Evolutionary conservation across 1,284 basidiomycete species (phyloP), one percentile per base, ranked within the genome.

Genomic region (Cryptococcus sp.): DNA sequence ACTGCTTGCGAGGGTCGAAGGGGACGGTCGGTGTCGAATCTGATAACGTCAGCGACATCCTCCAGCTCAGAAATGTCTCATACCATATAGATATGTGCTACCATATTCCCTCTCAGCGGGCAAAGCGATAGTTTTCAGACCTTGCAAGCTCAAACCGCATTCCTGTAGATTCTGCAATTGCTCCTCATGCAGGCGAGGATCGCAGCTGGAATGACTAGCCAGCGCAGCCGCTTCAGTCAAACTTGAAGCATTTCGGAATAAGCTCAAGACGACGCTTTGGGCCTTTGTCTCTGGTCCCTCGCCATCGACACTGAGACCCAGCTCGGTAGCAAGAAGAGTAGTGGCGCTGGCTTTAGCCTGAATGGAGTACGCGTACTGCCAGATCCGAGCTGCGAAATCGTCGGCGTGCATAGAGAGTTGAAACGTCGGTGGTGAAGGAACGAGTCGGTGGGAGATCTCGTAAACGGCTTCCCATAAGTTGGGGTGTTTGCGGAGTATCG

Each of bases 71-170:
- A 23, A 21, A 11, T 4, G 10, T 13, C n/a, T 52, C 65, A 54
- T 34, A 66, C 63, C 76, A 69, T 90, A 93, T 5, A 84, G 76
- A 65, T 91, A 97, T 52, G 82, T 78, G 52, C 88, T 84, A 2
- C 92, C 92, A 59, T 85, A 90, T 36, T 85, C 83, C 34, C 89
- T 82, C 57, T 89, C 84, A 11, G 81, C 78, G 10, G 81, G 63
- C 2, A 85, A 81, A 25, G 81, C 81, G 23, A 84, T 82, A 0
- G 80, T 79, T 46, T 83, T 83, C 40, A 92, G 74, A 1, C 55
- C 52, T 19, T 67, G 66, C 42, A 78, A 51, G 25, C 67, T 49
- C 41, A 77, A 60, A 1, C 67, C 65, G 7, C 69, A 66, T 45
- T 47, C 54, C 22, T 46, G 32, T 21, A 73, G 44, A 10, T 51